Evolutionary conservation across 1,284 basidiomycete species (phyloP).

Genomic region (Trichosporon sp.): DNA sequence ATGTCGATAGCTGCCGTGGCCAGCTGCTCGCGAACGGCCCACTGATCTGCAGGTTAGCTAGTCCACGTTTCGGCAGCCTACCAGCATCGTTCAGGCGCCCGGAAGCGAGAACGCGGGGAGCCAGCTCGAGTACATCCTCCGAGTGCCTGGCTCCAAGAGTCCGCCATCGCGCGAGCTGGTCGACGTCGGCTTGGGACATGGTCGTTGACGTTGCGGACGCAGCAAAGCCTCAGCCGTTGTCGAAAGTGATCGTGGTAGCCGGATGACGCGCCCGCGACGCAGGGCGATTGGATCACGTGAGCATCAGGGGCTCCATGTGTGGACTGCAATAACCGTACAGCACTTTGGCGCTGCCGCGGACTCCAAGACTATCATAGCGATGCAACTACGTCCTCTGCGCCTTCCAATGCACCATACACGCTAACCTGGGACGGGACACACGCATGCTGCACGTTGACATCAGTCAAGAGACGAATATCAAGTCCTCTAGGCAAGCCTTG

Average conservation of each 20-base stretch:
- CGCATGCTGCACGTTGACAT: background rate
- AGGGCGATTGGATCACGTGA: background rate
- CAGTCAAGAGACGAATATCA: background rate
- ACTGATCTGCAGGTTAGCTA: conserved; percentile 53
- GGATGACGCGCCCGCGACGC: background rate
- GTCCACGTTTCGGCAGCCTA: conserved; percentile 10
- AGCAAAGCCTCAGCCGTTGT: background rate
- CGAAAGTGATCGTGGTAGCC: background rate
- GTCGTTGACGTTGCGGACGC: background rate
- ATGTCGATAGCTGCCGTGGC: conserved; percentile 79
- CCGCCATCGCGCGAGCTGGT: conserved; percentile 64
- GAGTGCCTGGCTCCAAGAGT: conserved; percentile 63
- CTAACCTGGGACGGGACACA: too few species aligned
- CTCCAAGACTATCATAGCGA: too few species aligned
- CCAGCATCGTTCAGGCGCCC: conserved; percentile 35
- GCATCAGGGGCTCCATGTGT: background rate
- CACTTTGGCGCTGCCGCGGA: background rate
- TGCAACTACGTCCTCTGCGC: background rate
- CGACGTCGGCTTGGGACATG: conserved; percentile 51
- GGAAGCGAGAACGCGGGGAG: conserved; percentile 54
- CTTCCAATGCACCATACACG: background rate
- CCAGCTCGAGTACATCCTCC: conserved; percentile 63
- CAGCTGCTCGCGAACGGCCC: conserved; percentile 83
- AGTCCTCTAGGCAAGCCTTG: too few species aligned
- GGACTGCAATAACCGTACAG: background rate